Evolutionary conservation across 495 filamentous ascomycete species (phyloP).

Genomic region (Penicillium steckii): DNA sequence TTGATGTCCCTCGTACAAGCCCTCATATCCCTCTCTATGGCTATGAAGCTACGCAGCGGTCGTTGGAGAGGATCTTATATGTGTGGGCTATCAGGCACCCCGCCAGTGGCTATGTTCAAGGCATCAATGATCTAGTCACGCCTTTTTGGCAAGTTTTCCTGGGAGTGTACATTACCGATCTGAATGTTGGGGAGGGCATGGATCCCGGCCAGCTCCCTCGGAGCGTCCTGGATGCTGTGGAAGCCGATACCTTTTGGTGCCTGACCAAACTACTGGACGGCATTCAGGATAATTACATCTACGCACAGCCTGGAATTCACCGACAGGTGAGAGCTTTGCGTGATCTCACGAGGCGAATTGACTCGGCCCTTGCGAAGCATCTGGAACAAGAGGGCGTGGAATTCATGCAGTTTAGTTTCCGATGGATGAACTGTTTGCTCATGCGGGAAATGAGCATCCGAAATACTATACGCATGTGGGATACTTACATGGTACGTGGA

Average conservation of each 20-base stretch:
- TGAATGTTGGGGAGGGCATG: constrained; percentile 91
- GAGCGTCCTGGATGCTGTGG: constrained; percentile 91
- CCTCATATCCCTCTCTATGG: constrained; percentile 92
- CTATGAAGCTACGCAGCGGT: constrained; percentile 94
- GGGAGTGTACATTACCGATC: constrained; percentile 87
- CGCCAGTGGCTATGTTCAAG: constrained; percentile 95
- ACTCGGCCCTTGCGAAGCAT: constrained; percentile 79
- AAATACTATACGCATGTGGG: constrained; percentile 98
- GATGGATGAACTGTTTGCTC: constrained; percentile 99
- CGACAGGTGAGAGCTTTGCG: constrained; percentile 84
- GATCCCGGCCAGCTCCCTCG: constrained; percentile 91
- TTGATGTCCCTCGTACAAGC: constrained; percentile 95
- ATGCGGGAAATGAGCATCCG: constrained; percentile 96
- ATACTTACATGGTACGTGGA: constrained; percentile 87
- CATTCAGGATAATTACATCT: constrained; percentile 98
- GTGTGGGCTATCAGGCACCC: constrained; percentile 98
- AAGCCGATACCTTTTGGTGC: constrained; percentile 98
- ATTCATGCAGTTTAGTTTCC: constrained; percentile 98
- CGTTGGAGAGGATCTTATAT: constrained; percentile 90
- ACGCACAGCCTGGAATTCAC: constrained; percentile 94
- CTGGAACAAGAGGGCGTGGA: constrained; percentile 88
- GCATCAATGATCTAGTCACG: constrained; percentile 96
- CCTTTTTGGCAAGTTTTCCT: constrained; percentile 98
- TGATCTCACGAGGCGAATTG: constrained; percentile 88
- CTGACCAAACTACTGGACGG: constrained; percentile 94